Base-by-base conservation (phyloP, 2,329 filamentous ascomycete genomes). In the Ascochyta koolunga region DNA sequence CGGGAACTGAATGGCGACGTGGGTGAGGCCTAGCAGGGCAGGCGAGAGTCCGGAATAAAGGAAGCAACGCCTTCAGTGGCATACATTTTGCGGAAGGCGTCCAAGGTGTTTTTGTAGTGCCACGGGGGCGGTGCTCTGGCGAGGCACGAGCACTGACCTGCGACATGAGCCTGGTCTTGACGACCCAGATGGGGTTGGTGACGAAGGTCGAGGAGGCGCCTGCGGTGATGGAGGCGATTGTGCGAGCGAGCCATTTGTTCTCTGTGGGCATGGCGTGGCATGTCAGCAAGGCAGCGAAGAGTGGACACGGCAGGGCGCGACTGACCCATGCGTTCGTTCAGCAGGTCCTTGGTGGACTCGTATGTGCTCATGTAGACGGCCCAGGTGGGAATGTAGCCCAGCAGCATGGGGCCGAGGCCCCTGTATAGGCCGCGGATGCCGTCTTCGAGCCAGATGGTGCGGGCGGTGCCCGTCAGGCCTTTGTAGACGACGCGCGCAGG, bases 181-280 rank as follows among this genome's bases (percentile, higher is more conserved):
- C 96, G 32, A 99, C 95, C 95, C 95, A 99, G 57, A 99, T 99
- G 0, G 95, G 95, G 75, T 98, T 99, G 21, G 95, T 99, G 59
- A 89, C 89, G 59, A 98, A 83, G 4, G 95, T 99, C 63, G 93
- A 97, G 78, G 90, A 96, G 57, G 87, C 92, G 47, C 95, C 95
- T 21, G 93, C 95, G 51, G 92, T 84, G 56, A 99, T 86, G 9
- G 95, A 96, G 19, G 95, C 95, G 80, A 90, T 93, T 62, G 95
- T 89, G 70, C 91, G 91, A 67, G 93, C 85, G 38, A 91, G 73
- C 78, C 90, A 88, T 68, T 85, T 86, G 71, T 91, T 93, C 57
- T 87, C 89, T 66, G 48, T 18, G 24, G 5, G 5, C 18, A 22
- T 10, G n/a, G 5, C 18, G 19, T 10, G n/a, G 33, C 10, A 11